Conservation (phyloP, 805 yeast genomes). For the Millerago galiae region DNA sequence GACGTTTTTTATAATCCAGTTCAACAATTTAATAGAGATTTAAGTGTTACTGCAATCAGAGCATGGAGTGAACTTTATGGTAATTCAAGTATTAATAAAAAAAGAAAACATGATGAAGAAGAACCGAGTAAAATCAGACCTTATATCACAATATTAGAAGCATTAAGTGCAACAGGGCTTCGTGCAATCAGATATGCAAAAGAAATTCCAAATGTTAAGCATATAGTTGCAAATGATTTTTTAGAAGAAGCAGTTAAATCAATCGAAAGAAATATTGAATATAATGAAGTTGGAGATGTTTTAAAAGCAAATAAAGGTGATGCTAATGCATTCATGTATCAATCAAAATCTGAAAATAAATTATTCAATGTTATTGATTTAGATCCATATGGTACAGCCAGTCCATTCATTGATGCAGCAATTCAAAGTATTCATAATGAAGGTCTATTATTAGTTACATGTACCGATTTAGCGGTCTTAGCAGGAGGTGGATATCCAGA, state of each 20-base stretch:
- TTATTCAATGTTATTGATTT: conserved; percentile 83
- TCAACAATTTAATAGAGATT: conserved; percentile 93
- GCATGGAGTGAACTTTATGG: conserved; percentile 74
- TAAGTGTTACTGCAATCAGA: conserved; percentile 75
- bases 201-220: conserved; percentile 73
- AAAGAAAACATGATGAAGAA: conserved; percentile 27
- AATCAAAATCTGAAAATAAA: conserved; percentile 30
- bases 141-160: conserved; percentile 73
- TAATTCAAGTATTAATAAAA: conserved; percentile 23
- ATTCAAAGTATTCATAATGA: conserved; percentile 76
- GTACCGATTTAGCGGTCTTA: conserved; percentile 92
- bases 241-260: conserved; percentile 79
- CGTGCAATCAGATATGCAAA: conserved; percentile 91
- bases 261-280: conserved; percentile 63
- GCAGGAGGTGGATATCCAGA: conserved; percentile 98
- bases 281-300: conserved; percentile 51
- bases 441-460: conserved; percentile 83
- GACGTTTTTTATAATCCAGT: conserved; percentile 92
- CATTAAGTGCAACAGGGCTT: conserved; percentile 90
- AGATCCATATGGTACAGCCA: conserved; percentile 97
- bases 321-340: conserved; percentile 80
- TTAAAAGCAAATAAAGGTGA: conserved; percentile 76
- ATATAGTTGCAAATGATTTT: conserved; percentile 85
- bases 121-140: conserved; percentile 18
- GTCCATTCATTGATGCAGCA: conserved; percentile 93